Evolutionary conservation across 176 grass and related monocot species (phyloP), one percentile per base, ranked within the genome.

Genomic region (Aegilops speltoides): DNA sequence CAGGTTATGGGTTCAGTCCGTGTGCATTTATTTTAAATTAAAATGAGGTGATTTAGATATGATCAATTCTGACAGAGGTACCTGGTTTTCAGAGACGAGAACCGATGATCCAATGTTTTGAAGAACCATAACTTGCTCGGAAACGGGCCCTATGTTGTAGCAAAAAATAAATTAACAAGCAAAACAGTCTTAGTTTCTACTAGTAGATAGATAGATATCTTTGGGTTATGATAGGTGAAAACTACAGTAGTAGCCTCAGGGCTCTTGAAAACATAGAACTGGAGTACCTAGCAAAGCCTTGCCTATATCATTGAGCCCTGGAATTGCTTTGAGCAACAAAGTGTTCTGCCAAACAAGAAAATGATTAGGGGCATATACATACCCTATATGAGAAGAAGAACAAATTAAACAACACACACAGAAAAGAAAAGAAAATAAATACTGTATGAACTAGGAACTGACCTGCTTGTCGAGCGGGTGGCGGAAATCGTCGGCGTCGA

Each of bases 381-480:
- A 50, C 46, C 46, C 31, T 3, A 6, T 14, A 32, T 25, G 64
- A 22, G 26, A 45, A 15, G 29, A 31, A 52, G 17, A 68, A 4
- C 8, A 36, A 77, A 72, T 67, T 64, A 64, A 89, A 43, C 25
- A 84, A n/a, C 10, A 17, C 56, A 32, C 12, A 16, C 1, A 24
- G 19, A 41, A 52, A 23, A 40, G 19, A 29, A 15, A 19, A 13
- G 1, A 12, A 34, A 11, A 54, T 20, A 54, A 57, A 1, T 15
- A 52, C 48, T 31, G 31, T 13, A 52, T 52, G 50, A 54, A 19
- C 5, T 16, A 69, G 32, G 20, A 67, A 38, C 45, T 83, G 32
- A 85, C 93, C 83, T 98, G 90, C 86, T 98, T 98, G 86, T 98
- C 96, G 26, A 95, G 96, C 7, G 96, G 96, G 70, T 98, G 96